Percentiles rank a stretch among this genome's conserved stretches.
Evolutionary conservation across 192 early-diverging fungal genomes (phyloP).

Genomic region (Coemansia sp.): DNA sequence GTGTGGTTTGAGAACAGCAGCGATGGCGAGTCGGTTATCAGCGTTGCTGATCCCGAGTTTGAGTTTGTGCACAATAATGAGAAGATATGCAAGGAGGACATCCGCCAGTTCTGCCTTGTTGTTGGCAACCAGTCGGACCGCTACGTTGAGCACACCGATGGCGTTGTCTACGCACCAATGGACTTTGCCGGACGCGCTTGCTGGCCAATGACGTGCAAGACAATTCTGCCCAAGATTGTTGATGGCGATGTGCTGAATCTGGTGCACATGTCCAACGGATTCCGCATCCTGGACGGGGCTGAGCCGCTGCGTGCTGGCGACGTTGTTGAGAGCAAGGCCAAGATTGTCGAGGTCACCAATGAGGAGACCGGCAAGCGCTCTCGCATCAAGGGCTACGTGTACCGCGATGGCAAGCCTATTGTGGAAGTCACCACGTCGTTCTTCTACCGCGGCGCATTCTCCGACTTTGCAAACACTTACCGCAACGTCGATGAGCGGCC

Average conservation of each 20-base stretch:
- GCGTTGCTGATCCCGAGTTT: slow-evolving; percentile 66
- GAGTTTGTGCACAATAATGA: slow-evolving; percentile 75
- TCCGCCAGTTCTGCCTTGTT: slow-evolving; percentile 71
- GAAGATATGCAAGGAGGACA: slow-evolving; percentile 79
- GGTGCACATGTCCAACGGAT: slow-evolving; percentile 94
- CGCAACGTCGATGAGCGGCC: slow-evolving; percentile 81
- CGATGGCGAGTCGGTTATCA: slow-evolving; percentile 57
- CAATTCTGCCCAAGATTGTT: slow-evolving; percentile 89
- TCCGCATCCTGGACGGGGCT: slow-evolving; percentile 76
- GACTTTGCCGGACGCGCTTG: slow-evolving; percentile 69
- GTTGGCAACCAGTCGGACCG: slow-evolving; percentile 73
- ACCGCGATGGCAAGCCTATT: slow-evolving; percentile 71
- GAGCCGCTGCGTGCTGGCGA: slow-evolving; percentile 80
- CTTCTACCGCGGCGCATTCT: slow-evolving; percentile 89
- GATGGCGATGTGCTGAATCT: slow-evolving; percentile 91
- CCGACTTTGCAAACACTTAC: slow-evolving; percentile 88
- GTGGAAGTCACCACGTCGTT: slow-evolving; percentile 89
- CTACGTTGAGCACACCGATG: slow-evolving; percentile 88
- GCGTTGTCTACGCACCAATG: slow-evolving; percentile 82
- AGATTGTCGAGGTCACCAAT: slow-evolving; percentile 84
- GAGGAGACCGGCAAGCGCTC: slow-evolving; percentile 90
- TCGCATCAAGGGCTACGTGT: slow-evolving; percentile 81
- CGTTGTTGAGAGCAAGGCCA: slow-evolving; percentile 77
- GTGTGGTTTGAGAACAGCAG: slow-evolving; percentile 59
- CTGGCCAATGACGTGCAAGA: slow-evolving; percentile 82